These are phyloP conservation scores for Chlorella vulgaris DNA, from an alignment of 139 green algal genomes.

Conservation along the genomic window DNA sequence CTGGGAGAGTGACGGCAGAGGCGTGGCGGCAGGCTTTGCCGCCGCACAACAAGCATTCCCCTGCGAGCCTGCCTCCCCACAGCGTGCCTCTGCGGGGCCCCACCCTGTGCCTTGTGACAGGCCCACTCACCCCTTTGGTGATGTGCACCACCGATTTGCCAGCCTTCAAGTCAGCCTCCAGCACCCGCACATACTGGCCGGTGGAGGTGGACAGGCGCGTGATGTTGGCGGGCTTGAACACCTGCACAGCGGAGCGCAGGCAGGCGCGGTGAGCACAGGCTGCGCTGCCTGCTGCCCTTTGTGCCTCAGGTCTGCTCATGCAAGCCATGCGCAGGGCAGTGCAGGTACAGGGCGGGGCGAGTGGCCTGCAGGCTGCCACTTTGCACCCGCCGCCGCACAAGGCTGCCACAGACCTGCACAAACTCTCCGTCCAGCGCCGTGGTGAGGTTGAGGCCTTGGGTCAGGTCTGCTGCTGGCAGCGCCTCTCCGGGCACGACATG, in stretches of 20 bases:
- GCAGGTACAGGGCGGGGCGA: no score
- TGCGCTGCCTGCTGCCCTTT: not conserved
- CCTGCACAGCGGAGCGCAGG: not conserved
- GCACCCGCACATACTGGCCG: not conserved
- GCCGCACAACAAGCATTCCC: no score
- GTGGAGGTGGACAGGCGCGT: not conserved
- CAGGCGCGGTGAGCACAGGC: not conserved
- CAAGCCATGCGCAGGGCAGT: no score
- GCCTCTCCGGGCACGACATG: constrained; percentile 22
- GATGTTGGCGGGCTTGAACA: not conserved
- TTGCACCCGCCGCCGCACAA: not conserved
- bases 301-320: no score
- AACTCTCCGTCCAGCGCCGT: not conserved
- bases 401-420: not conserved
- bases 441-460: not conserved
- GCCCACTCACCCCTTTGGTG: not conserved
- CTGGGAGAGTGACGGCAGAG: no score
- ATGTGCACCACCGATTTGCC: not conserved
- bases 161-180: not conserved
- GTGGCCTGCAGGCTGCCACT: no score
- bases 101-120: no score
- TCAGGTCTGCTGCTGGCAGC: not conserved
- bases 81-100: not conserved
- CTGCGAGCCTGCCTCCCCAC: not conserved
- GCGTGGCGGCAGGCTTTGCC: no score